Conservation (phyloP, 495 filamentous ascomycete species). For the Achaetomiella virescens region DNA sequence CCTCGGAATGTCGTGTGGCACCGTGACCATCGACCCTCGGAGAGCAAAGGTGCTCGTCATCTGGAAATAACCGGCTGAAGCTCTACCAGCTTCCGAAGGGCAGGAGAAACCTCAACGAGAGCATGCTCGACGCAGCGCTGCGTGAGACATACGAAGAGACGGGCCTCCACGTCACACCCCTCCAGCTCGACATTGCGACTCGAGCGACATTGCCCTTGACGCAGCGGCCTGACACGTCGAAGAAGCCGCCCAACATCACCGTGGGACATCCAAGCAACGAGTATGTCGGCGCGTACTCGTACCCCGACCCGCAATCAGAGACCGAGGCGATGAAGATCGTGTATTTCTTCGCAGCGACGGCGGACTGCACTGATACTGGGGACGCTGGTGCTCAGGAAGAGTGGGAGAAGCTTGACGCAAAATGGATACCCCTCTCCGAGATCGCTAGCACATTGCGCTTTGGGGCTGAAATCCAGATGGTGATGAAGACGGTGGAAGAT, state of each 20-base stretch:
- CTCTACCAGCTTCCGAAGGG: constrained; percentile 45
- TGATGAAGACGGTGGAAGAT: constrained; percentile 22
- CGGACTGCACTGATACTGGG: constrained; percentile 20
- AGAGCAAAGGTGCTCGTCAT: constrained; percentile 34
- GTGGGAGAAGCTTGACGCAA: constrained; percentile 23
- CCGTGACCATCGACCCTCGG: constrained; percentile 37
- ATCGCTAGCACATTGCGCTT: constrained; percentile 22
- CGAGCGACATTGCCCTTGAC: constrained; percentile 23
- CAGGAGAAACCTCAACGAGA: constrained; percentile 40
- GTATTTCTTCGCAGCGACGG: constrained; percentile 28
- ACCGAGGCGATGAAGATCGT: constrained; percentile 24
- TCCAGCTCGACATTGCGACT: constrained; percentile 35
- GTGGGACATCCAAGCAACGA: constrained; percentile 24
- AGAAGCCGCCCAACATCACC: constrained; percentile 22
- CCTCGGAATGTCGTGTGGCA: constrained; percentile 41
- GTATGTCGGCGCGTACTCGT: constrained; percentile 23
- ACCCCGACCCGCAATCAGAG: constrained; percentile 29
- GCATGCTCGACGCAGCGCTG: constrained; percentile 34
- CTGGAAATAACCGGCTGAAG: constrained; percentile 37
- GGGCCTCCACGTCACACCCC: constrained; percentile 31
- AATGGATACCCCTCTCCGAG: constrained; percentile 24
- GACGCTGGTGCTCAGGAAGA: constrained; percentile 24
- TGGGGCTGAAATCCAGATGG: constrained; percentile 19
- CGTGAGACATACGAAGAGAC: constrained; percentile 45
- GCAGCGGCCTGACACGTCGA: not conserved